phyloP scores from a whole-genome alignment of 495 filamentous ascomycete genomes.

The Talaromyces proteolyticus region DNA sequence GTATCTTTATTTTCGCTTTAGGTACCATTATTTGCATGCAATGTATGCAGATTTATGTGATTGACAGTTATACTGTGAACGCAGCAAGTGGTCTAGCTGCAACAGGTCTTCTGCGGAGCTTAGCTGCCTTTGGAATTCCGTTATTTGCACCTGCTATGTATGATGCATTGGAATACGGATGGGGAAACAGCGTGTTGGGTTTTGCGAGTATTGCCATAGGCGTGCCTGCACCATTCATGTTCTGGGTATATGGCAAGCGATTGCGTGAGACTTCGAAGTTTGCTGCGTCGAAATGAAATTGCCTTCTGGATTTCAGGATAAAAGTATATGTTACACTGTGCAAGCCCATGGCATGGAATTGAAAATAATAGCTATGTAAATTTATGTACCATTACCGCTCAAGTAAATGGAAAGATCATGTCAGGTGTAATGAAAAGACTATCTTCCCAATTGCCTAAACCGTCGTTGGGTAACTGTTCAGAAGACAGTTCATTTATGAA shows the following conservation, averaged over 20 bases:
- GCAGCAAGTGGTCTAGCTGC: constrained; percentile 22
- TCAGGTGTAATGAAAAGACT: neutral
- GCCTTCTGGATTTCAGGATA: too few species aligned
- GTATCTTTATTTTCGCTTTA: constrained; percentile 49
- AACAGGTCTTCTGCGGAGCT: neutral
- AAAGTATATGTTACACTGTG: too few species aligned
- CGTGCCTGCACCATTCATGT: neutral
- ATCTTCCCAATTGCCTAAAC: neutral
- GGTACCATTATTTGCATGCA: constrained; percentile 63
- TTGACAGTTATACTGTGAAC: constrained; percentile 69
- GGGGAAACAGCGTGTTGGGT: constrained; percentile 40
- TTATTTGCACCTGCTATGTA: constrained; percentile 17
- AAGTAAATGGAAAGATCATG: neutral
- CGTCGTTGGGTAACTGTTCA: neutral
- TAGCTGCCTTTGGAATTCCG: neutral
- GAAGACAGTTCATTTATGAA: neutral
- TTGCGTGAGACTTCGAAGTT: neutral
- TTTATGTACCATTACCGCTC: neutral
- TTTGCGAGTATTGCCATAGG: constrained; percentile 19
- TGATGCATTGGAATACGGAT: constrained; percentile 30
- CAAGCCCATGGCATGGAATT: too few species aligned
- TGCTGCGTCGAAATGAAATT: too few species aligned
- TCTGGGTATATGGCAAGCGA: neutral
- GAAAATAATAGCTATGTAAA: too few species aligned
- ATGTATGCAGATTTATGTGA: constrained; percentile 65